phyloP scores from a whole-genome alignment of 2,329 filamentous ascomycete species.

The Phoma sp. region DNA sequence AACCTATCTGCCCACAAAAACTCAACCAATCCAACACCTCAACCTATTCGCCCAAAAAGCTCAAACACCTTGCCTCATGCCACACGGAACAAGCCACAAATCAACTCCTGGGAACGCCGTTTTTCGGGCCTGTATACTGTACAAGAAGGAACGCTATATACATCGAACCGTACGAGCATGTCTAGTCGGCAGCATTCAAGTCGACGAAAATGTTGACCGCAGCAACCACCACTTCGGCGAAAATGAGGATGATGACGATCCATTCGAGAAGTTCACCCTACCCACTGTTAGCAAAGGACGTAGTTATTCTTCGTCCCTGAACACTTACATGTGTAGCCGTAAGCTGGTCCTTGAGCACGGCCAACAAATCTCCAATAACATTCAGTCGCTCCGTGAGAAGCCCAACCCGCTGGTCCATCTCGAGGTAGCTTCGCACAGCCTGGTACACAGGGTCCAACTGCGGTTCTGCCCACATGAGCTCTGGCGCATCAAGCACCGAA shows the following conservation, averaged over 20 bases:
- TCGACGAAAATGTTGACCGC: conserved; percentile 96
- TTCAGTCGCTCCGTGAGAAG: conserved; percentile 88
- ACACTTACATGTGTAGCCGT: conserved; percentile 71
- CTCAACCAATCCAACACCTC: conserved; percentile 15
- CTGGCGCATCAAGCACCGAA: conserved; percentile 93
- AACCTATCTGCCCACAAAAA: conserved; percentile 4
- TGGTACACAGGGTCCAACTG: conserved; percentile 96
- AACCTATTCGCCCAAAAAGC: conserved; percentile 6
- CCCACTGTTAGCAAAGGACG: conserved; percentile 11
- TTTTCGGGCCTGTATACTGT: conserved; percentile 1
- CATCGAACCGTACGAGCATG: not conserved
- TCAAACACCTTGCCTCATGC: conserved; percentile 19
- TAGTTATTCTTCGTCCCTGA: too few relatives aligned
- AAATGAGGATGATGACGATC: conserved; percentile 90
- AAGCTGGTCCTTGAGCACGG: conserved; percentile 93
- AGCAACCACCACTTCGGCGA: conserved; percentile 91
- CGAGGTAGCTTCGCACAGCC: conserved; percentile 91
- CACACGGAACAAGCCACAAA: not conserved
- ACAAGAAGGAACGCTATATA: conserved; percentile 23
- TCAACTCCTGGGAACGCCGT: conserved; percentile 7
- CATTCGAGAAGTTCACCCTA: conserved; percentile 59
- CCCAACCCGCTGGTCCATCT: conserved; percentile 95
- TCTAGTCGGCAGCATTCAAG: conserved; percentile 74
- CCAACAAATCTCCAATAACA: conserved; percentile 91
- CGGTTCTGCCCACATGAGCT: conserved; percentile 98